Conservation (phyloP, 2,329 filamentous ascomycete genomes). For the Aspergillus pseudoviridinutans region DNA sequence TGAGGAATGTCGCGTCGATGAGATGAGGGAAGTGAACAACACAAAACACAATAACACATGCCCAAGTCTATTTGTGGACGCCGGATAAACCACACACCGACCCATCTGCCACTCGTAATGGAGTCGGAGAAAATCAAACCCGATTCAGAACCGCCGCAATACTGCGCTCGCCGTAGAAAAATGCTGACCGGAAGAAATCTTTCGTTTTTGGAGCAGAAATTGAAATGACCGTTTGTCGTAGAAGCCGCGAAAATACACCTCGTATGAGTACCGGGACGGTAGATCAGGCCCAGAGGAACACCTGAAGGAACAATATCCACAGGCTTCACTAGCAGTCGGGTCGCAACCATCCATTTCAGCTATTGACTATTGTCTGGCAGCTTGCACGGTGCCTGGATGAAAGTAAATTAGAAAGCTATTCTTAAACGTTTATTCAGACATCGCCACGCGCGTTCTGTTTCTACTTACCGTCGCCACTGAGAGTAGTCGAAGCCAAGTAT, state of each 20-base stretch:
- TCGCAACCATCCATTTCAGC: slow-evolving; percentile 50
- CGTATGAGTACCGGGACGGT: background rate
- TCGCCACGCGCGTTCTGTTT: background rate
- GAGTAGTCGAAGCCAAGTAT: slow-evolving; percentile 45
- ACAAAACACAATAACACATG: slow-evolving; percentile 29
- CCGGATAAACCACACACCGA: slow-evolving; percentile 36
- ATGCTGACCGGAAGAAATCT: slow-evolving; percentile 17
- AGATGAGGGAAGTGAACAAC: slow-evolving; percentile 17
- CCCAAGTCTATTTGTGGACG: slow-evolving; percentile 43
- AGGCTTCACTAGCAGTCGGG: slow-evolving; percentile 66
- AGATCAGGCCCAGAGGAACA: background rate
- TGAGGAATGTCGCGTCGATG: slow-evolving; percentile 20
- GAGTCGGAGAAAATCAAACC: slow-evolving; percentile 23
- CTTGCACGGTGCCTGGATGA: slow-evolving; percentile 51
- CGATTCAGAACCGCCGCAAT: slow-evolving; percentile 25
- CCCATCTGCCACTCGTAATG: slow-evolving; percentile 32
- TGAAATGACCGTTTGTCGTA: slow-evolving; percentile 3
- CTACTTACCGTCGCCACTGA: slow-evolving; percentile 44
- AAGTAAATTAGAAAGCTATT: slow-evolving; percentile 14
- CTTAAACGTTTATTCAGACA: background rate
- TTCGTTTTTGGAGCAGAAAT: slow-evolving; percentile 11
- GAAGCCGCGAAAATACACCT: slow-evolving; percentile 1
- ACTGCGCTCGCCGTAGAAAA: slow-evolving; percentile 29
- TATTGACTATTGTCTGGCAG: slow-evolving; percentile 49
- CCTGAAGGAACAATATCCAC: slow-evolving; percentile 65